Evolutionary conservation across 441 rosid genomes (phyloP), one percentile per base, ranked within the genome.

Genomic region (Rhodomyrtus psidioides): DNA sequence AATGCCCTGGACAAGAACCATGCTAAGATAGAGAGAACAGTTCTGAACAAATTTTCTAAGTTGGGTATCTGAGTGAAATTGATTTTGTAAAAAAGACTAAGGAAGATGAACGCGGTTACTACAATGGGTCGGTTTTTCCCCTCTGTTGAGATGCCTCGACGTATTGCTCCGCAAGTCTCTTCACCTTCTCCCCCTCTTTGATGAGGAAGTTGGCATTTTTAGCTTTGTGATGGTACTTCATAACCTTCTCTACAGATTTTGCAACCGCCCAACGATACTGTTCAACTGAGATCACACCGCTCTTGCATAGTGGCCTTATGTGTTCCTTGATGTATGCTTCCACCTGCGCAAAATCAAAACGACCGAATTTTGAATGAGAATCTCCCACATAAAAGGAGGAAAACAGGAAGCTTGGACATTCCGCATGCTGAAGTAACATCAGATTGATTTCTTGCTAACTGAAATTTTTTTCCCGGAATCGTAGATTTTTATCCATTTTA

Each of bases 131-230:
- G 39, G 83, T 54, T 86, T 91, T 94, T 62, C 87, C 93, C 92
- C 93, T 95, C 84, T 92, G 92, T 85, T 92, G 97, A 39, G 98
- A 94, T 26, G 98, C 89, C 89, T 98, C 98, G 12, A 94, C 92
- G n/a, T 98, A 98, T 89, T 98, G 98, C 91, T 96, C 98, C 2
- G 99, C 98, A 21, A 96, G 98, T 90, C 95, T 96, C 94, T 96
- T 98, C 87, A 96, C 98, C 91, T 95, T 96, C 90, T 95, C 99
- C 42, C 98, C 99, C 92, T 96, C 99, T 94, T 95, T 96, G 85
- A 98, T 94, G 83, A 96, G 92, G 89, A 98, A 96, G 87, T 88
- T 95, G 15, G 99, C 99, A 85, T 91, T 96, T 90, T 95, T 96
- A 55, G 96, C 96, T 86, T 94, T 94, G 85, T 85, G 81, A 89